Evolutionary conservation across 2,329 filamentous ascomycete species (phyloP), one percentile per base, ranked within the genome.

Genomic region (Claviceps cyperi): DNA sequence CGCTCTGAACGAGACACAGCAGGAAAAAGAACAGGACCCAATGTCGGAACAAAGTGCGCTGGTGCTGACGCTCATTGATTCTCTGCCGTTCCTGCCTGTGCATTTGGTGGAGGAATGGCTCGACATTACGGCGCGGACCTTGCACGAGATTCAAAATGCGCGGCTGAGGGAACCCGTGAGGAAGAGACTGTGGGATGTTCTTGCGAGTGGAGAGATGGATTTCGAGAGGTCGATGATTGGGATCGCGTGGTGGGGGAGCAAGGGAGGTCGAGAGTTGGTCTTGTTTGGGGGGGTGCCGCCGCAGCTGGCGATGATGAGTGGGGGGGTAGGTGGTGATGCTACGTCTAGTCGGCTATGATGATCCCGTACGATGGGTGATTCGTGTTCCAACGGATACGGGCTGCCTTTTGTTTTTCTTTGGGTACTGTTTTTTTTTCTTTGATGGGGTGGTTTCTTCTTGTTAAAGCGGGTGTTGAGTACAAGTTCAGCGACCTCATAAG

Each of bases 141-240:
- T 92, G 52, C 81, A 82, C 55, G 66, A 67, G 15, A 77, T 94
- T 28, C 64, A 71, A 2, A 81, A 88, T 54, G 66, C 72, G 0
- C 64, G 59, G 4, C 78, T 90, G 70, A 74, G 81, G 43, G 75
- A 81, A 45, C 69, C 72, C 2, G 86, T 82, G 38, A 80, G 81
- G 60, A 75, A 80, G 54, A 73, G 88, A 47, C 84, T 94, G 64
- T 89, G 86, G 81, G 82, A 92, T 51, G 76, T 88, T 2, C 67
- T 95, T 9, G 82, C 82, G 40, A 81, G 77, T 57, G 88, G 88
- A 3, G 88, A 94, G 68, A 84, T 95, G 80, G 89, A 95, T 65
- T 83, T 94, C 22, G 86, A 94, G 62, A 76, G 88, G 52, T 83
- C 86, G 6, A 79, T 83, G 40, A 75, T 85, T 35, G 88, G 84